Evolutionary conservation across 805 yeast genomes (phyloP), one percentile per base, ranked within the genome.

Genomic region (Myxozyma neglecta): DNA sequence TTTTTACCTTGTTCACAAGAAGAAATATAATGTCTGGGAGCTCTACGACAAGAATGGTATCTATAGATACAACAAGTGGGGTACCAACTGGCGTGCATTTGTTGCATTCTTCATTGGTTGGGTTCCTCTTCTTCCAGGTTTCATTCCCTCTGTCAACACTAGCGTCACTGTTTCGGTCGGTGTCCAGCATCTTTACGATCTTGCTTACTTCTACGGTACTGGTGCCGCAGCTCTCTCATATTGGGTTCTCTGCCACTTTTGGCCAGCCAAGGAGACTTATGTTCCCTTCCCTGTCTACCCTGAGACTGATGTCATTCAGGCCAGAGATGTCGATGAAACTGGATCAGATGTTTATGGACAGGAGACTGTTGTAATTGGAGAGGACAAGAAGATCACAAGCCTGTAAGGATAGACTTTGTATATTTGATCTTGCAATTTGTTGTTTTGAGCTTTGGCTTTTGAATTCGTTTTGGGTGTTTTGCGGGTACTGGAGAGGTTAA

Each of bases 171-270:
- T 88, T 24, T 91, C 93, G 32, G 51, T 76, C 56, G 93, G 90
- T 44, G 91, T 91, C 16, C 81, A 83, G 62, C 78, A 81, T 57
- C 83, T 88, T 39, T 89, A 62, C 35, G 13, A 48, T 24, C 57
- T 62, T 39, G 88, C 85, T 70, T 88, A 85, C 77, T 85, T 88
- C 64, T 79, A 85, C 63, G 93, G 93, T 2, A 86, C 84, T 73
- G 72, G 81, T 44, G 67, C 81, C 1, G 78, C 90, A 0, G 81
- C 81, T 60, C 47, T 79, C 11, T 77, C 85, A 10, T 84, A 87
- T 71, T 77, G 82, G 14, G 42, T 79, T 0, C 69, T 86, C 59
- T 80, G 83, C 53, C 74, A 77, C 60, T 54, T 83, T 40, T 83
- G 77, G 72, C 92, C 93, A 7, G 72, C 83, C 20, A 34, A 32